Evolutionary conservation across 1,284 basidiomycete genomes (phyloP).

Genomic region (Trichosporon asahii): DNA sequence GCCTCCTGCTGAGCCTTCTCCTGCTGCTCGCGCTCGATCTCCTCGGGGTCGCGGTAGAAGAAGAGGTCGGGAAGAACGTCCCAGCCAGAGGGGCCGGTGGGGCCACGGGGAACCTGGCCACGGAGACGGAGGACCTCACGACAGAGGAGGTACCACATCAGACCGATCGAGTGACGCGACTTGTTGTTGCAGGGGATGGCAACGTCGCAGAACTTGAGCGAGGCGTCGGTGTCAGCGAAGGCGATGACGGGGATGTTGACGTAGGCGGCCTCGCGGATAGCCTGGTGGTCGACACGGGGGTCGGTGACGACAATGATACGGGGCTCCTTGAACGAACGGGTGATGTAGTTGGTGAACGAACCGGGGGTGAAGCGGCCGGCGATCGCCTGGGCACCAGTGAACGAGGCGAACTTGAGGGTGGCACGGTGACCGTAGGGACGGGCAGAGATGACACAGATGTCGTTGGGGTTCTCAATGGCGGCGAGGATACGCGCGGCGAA

Average conservation of each 20-base stretch:
- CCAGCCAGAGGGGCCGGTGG: slow-evolving; percentile 85
- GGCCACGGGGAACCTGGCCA: slow-evolving; percentile 82
- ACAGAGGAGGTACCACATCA: slow-evolving; percentile 98
- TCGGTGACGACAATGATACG: slow-evolving; percentile 97
- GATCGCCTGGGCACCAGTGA: slow-evolving; percentile 97
- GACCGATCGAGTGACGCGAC: slow-evolving; percentile 92
- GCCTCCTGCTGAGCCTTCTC: slow-evolving; percentile 83
- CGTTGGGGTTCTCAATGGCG: slow-evolving; percentile 94
- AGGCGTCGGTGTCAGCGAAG: slow-evolving; percentile 96
- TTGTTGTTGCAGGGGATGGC: slow-evolving; percentile 99
- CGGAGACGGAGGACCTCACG: slow-evolving; percentile 95
- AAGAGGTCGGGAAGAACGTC: slow-evolving; percentile 99
- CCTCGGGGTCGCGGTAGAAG: slow-evolving; percentile 99
- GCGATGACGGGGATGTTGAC: slow-evolving; percentile 99
- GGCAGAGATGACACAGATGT: slow-evolving; percentile 96
- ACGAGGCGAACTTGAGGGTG: slow-evolving; percentile 95
- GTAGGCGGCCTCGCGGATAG: slow-evolving; percentile 98
- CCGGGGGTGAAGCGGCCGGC: slow-evolving; percentile 99
- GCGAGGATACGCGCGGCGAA: slow-evolving; percentile 91
- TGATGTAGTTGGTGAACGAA: slow-evolving; percentile 99
- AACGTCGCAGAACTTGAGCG: slow-evolving; percentile 94
- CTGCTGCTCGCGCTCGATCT: slow-evolving; percentile 94
- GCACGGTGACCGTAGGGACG: slow-evolving; percentile 99
- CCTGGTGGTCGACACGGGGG: slow-evolving; percentile 98
- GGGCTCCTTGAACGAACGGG: slow-evolving; percentile 99